phyloP scores from a whole-genome alignment of 768 basidiomycete species.

The Kwoniella dejecticola region DNA sequence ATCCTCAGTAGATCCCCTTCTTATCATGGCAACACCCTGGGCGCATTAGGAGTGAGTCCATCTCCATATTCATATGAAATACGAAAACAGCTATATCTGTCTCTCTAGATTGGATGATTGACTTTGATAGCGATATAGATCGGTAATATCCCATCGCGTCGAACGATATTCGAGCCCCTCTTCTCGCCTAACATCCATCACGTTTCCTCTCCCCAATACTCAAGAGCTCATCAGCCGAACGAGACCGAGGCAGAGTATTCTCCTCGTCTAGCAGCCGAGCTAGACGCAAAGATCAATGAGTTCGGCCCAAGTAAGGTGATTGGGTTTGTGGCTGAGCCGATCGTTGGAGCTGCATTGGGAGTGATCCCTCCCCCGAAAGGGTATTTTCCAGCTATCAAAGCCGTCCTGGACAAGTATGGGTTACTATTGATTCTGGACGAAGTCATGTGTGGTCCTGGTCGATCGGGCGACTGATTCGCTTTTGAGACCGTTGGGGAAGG shows the following conservation, averaged over 20 bases:
- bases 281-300: slow-evolving; percentile 34
- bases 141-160: slow-evolving; percentile 17
- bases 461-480: slow-evolving; percentile 27
- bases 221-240: slow-evolving; percentile 6
- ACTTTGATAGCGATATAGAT: background rate
- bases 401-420: slow-evolving; percentile 18
- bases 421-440: slow-evolving; percentile 31
- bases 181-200: slow-evolving; percentile 20
- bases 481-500: slow-evolving; percentile 26
- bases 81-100: too few species aligned
- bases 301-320: slow-evolving; percentile 33
- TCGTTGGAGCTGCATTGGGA: slow-evolving; percentile 30
- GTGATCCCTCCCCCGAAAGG: slow-evolving; percentile 37
- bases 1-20: slow-evolving; percentile 34
- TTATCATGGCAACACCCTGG: slow-evolving; percentile 45
- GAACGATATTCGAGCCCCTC: slow-evolving; percentile 25
- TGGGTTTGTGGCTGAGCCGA: slow-evolving; percentile 34
- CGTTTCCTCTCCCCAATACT: slow-evolving; percentile 26
- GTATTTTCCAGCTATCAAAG: slow-evolving; percentile 31
- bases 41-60: slow-evolving; percentile 18
- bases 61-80: too few species aligned
- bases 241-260: slow-evolving; percentile 34
- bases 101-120: background rate
- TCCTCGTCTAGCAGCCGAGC: slow-evolving; percentile 25
- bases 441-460: slow-evolving; percentile 32